These are phyloP conservation scores for Nemania serpens DNA, from an alignment of 2,329 filamentous ascomycete species.

Conservation along the genomic window DNA sequence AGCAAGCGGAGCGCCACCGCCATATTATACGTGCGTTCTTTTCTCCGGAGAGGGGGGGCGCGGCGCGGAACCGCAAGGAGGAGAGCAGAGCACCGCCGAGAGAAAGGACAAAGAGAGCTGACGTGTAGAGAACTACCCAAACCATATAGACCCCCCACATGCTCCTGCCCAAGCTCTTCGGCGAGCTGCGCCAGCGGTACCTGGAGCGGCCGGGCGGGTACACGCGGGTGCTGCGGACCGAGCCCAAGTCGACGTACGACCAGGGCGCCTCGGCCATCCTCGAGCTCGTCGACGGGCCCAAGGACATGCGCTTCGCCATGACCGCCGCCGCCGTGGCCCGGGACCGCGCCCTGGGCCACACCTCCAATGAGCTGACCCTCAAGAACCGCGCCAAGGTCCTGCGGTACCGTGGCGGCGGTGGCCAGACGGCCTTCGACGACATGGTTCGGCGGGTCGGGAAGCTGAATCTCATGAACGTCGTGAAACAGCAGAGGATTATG, in stretches of 20 bases:
- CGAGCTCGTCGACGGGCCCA: conserved; percentile 91
- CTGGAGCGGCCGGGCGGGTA: conserved; percentile 82
- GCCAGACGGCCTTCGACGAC: conserved; percentile 65
- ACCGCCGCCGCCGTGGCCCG: conserved; percentile 83
- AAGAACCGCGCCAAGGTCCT: conserved; percentile 86
- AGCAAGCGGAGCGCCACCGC: conserved; percentile 74
- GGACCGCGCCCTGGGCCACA: conserved; percentile 58
- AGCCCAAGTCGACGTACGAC: conserved; percentile 81
- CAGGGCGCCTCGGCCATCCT: conserved; percentile 90
- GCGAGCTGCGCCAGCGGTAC: conserved; percentile 80
- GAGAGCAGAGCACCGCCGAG: too few relatives aligned
- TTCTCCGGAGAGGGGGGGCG: neutral
- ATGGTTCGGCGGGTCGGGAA: conserved; percentile 56
- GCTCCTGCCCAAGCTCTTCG: conserved; percentile 86
- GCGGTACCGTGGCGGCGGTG: conserved; percentile 68
- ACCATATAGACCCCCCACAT: conserved; percentile 64
- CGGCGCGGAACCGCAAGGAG: too few relatives aligned
- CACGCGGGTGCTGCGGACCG: conserved; percentile 90
- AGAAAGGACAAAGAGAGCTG: too few relatives aligned
- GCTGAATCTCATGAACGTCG: conserved; percentile 40
- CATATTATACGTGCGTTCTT: conserved; percentile 78
- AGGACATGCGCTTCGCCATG: conserved; percentile 93
- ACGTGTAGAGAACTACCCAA: neutral
- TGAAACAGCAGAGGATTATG: too few relatives aligned
- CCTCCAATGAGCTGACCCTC: conserved; percentile 71